Conservation (phyloP, 1,284 basidiomycete genomes). For the Trichosporon faecale region DNA sequence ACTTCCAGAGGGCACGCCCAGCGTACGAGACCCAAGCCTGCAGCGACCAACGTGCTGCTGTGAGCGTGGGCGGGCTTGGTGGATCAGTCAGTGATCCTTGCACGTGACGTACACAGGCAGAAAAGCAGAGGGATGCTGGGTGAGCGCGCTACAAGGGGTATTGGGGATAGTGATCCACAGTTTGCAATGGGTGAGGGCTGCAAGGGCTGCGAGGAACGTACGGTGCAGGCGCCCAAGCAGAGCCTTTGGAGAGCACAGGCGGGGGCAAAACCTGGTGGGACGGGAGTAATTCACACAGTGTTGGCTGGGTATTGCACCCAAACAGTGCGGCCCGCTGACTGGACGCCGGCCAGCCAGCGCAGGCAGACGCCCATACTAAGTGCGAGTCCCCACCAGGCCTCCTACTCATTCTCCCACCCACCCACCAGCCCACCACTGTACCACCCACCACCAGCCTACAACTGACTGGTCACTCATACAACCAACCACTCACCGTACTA, state of each 20-base stretch:
- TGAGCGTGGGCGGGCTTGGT: not conserved
- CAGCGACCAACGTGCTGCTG: not conserved
- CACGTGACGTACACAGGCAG: not conserved
- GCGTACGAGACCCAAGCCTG: not conserved
- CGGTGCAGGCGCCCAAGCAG: not conserved
- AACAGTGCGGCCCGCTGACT: not conserved
- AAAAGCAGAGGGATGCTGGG: not conserved
- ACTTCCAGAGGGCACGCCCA: not conserved
- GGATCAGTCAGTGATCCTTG: not conserved
- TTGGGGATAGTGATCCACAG: not conserved
- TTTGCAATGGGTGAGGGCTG: not conserved
- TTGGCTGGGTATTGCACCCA: not conserved
- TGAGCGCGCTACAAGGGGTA: not conserved
- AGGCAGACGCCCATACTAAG: not conserved
- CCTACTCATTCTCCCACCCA: constrained; percentile 15
- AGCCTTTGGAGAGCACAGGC: not conserved
- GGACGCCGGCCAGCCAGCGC: not conserved
- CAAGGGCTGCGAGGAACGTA: not conserved
- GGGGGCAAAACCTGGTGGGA: not conserved
- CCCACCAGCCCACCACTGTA: constrained; percentile 12
- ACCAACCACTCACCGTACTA: constrained; percentile 17
- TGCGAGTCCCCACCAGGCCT: constrained; percentile 1
- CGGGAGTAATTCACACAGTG: not conserved
- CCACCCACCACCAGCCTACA: constrained; percentile 5
- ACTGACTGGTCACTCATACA: constrained; percentile 1